A percentile compares a stretch with the other conserved stretches of the same genome.
Evolutionary conservation across 441 rosid species (phyloP).

Genomic region (Sinapis alba): DNA sequence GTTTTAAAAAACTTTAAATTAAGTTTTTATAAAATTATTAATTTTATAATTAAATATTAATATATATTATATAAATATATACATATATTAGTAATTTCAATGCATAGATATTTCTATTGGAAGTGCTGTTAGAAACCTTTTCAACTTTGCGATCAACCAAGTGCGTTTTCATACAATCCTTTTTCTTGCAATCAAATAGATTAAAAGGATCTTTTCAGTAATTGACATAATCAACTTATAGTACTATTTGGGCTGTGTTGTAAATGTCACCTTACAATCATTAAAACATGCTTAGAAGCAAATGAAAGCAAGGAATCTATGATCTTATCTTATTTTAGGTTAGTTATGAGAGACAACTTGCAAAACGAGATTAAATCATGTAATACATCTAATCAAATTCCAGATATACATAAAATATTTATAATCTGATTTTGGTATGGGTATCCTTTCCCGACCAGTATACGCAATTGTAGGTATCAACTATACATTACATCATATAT

Average conservation of each 20-base stretch:
- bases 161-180: neutral
- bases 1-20: no score
- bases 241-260: neutral
- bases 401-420: neutral
- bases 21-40: no score
- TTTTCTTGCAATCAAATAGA: neutral
- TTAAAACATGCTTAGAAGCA: constrained; percentile 35
- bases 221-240: neutral
- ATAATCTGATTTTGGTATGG: neutral
- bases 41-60: no score
- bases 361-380: neutral
- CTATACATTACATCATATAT: neutral
- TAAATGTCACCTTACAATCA: constrained; percentile 22
- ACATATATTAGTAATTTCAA: no score
- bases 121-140: neutral
- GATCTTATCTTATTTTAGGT: neutral
- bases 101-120: no score
- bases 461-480: constrained; percentile 2
- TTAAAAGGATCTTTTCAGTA: neutral
- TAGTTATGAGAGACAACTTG: constrained; percentile 12
- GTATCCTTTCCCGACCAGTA: neutral
- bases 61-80: no score
- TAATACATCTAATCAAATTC: neutral
- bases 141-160: neutral
- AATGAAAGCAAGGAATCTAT: constrained; percentile 15